These are phyloP conservation scores for Oxalis stricta DNA, from an alignment of 441 rosid species.

Conservation along the genomic window DNA sequence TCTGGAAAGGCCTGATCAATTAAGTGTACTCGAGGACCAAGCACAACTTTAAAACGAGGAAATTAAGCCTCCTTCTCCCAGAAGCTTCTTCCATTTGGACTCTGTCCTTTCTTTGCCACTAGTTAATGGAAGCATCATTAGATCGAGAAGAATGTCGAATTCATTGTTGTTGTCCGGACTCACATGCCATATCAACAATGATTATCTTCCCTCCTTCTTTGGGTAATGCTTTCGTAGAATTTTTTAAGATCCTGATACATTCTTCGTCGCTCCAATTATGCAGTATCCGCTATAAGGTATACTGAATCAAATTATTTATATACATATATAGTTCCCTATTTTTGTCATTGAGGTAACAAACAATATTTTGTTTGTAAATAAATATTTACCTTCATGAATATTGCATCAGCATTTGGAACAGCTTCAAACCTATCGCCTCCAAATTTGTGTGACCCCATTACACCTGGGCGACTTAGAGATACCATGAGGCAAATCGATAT, in stretches of 20 bases:
- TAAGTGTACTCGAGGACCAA: slow-evolving; percentile 11
- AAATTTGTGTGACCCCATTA: slow-evolving; percentile 21
- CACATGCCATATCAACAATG: slow-evolving; percentile 19
- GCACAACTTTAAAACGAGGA: slow-evolving; percentile 21
- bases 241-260: slow-evolving; percentile 27
- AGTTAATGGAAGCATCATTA: slow-evolving; percentile 15
- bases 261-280: slow-evolving; percentile 32
- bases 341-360: too few relatives aligned
- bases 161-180: slow-evolving; percentile 2
- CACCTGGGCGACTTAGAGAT: slow-evolving; percentile 15
- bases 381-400: slow-evolving; percentile 22
- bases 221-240: slow-evolving; percentile 23
- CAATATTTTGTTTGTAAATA: too few relatives aligned
- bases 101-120: slow-evolving; percentile 35
- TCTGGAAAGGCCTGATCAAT: slow-evolving; percentile 30
- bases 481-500: slow-evolving; percentile 33
- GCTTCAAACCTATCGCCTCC: slow-evolving; percentile 31
- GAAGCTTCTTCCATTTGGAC: slow-evolving; percentile 26
- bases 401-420: slow-evolving; percentile 30
- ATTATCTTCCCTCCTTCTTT: slow-evolving; percentile 19
- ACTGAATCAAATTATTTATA: background rate
- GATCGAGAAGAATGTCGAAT: slow-evolving; percentile 15
- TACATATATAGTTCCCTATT: background rate
- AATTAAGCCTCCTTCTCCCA: slow-evolving; percentile 33
- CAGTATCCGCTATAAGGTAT: slow-evolving; percentile 17